phyloP scores from a whole-genome alignment of 805 yeast genomes.

The Candida ascalaphidarum region DNA sequence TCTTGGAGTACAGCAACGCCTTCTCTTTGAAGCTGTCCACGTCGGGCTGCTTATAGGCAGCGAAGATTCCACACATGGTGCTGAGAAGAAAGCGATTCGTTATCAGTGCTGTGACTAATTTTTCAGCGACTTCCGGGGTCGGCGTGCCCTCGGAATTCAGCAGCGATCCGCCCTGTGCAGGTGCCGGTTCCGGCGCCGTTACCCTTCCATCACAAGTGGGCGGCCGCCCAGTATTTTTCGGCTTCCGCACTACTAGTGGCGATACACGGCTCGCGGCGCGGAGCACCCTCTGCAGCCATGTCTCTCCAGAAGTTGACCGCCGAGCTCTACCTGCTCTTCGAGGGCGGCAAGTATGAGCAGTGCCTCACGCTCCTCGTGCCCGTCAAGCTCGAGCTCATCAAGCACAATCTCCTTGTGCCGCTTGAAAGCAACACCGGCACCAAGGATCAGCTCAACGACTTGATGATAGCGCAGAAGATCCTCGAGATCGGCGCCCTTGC shows the following conservation, averaged over 20 bases:
- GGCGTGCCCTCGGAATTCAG: neutral
- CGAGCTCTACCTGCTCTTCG: constrained; percentile 59
- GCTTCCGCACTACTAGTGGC: too few relatives aligned
- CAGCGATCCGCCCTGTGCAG: neutral
- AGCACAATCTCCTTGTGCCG: constrained; percentile 72
- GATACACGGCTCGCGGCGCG: too few relatives aligned
- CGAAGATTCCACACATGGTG: constrained; percentile 95
- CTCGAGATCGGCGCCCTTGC: constrained; percentile 84
- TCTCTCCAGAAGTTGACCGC: constrained; percentile 64
- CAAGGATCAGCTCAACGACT: constrained; percentile 48
- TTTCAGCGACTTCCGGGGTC: neutral
- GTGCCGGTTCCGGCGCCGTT: too few relatives aligned
- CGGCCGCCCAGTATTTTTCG: too few relatives aligned
- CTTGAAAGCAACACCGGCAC: constrained; percentile 21
- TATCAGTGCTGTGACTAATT: neutral
- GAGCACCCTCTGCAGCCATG: constrained; percentile 16
- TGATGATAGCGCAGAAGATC: constrained; percentile 70
- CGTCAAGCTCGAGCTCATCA: constrained; percentile 72
- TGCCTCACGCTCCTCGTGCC: constrained; percentile 60
- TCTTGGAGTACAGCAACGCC: constrained; percentile 84
- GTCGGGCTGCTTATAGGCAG: constrained; percentile 77
- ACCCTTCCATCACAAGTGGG: too few relatives aligned
- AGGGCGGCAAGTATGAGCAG: constrained; percentile 47
- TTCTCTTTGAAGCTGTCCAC: constrained; percentile 74
- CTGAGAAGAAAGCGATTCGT: neutral